These are phyloP conservation scores for Phytophthora constricta DNA, from an alignment of 352 stramenopile genomes.

Conservation along the genomic window DNA sequence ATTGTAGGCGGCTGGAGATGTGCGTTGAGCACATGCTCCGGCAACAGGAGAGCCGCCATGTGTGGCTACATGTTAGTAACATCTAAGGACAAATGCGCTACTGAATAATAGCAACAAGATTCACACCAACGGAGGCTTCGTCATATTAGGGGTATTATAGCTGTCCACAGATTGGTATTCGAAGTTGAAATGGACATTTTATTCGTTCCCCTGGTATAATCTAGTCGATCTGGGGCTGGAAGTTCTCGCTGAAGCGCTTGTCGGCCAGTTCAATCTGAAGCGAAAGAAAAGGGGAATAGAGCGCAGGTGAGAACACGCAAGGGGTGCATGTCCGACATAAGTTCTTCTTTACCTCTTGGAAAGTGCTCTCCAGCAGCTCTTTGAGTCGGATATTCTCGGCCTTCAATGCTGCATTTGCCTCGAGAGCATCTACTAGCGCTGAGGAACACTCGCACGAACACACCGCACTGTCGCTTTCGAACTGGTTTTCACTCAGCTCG, in stretches of 20 bases:
- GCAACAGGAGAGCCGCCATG: too few relatives aligned
- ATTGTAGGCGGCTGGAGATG: too few relatives aligned
- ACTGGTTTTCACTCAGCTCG: constrained; percentile 23
- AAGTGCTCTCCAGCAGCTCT: constrained; percentile 45
- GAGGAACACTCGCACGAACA: constrained; percentile 11
- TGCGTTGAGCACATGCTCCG: too few relatives aligned
- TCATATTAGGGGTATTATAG: neutral
- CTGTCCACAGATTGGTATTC: too few relatives aligned
- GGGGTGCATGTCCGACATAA: too few relatives aligned
- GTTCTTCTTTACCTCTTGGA: constrained; percentile 49
- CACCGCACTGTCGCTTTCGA: neutral
- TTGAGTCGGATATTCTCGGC: constrained; percentile 42
- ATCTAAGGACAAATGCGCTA: too few relatives aligned
- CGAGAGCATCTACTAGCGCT: constrained; percentile 18
- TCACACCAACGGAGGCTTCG: too few relatives aligned
- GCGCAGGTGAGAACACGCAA: too few relatives aligned
- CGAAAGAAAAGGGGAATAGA: constrained; percentile 4
- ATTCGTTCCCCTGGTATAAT: neutral
- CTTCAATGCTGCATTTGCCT: constrained; percentile 35
- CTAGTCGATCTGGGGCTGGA: constrained; percentile 14
- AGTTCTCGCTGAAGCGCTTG: constrained; percentile 32
- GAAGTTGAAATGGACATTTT: too few relatives aligned
- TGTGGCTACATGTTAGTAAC: too few relatives aligned
- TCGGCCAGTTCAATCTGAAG: constrained; percentile 31
- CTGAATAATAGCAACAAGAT: too few relatives aligned